Evolutionary conservation across 805 yeast genomes (phyloP).

Genomic region (Yarrowia sp.): DNA sequence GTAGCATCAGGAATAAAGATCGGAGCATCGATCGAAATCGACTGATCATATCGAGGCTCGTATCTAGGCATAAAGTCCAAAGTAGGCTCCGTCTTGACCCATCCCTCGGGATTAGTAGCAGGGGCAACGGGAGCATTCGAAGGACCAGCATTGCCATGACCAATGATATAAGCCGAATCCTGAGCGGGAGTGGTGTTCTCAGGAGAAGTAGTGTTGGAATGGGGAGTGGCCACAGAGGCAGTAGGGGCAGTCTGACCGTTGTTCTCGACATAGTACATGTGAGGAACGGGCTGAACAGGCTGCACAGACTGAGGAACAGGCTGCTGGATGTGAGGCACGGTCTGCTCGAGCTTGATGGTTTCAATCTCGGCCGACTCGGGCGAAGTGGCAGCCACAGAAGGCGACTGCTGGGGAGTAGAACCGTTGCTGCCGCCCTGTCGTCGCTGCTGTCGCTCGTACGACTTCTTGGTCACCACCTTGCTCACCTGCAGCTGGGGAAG

Average conservation of each 20-base stretch:
- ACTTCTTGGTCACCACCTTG: slow-evolving; percentile 24
- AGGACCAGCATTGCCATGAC: not conserved
- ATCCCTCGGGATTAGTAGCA: not conserved
- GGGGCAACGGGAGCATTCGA: not conserved
- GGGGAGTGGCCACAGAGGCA: not conserved
- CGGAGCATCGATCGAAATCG: not conserved
- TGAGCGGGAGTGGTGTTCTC: not conserved
- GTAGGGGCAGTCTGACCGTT: not conserved
- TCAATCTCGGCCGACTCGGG: not conserved
- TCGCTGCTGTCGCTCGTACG: slow-evolving; percentile 21
- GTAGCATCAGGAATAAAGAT: slow-evolving; percentile 4
- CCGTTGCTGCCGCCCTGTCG: not conserved
- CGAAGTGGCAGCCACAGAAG: not conserved
- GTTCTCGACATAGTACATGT: not conserved
- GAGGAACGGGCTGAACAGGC: not conserved
- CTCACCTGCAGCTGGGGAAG: slow-evolving; percentile 20
- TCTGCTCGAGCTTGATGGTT: not conserved
- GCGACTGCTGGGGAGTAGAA: slow-evolving; percentile 3
- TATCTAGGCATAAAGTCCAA: slow-evolving; percentile 11
- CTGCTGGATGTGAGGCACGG: not conserved
- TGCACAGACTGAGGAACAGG: not conserved
- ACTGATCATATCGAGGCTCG: slow-evolving; percentile 16
- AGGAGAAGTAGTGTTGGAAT: not conserved
- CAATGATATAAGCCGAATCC: slow-evolving; percentile 6
- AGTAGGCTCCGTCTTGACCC: slow-evolving; percentile 12